Percentiles rank a stretch among this genome's conserved stretches.
phyloP scores from a whole-genome alignment of 345 rosid genomes.

The Bruguiera parviflora region DNA sequence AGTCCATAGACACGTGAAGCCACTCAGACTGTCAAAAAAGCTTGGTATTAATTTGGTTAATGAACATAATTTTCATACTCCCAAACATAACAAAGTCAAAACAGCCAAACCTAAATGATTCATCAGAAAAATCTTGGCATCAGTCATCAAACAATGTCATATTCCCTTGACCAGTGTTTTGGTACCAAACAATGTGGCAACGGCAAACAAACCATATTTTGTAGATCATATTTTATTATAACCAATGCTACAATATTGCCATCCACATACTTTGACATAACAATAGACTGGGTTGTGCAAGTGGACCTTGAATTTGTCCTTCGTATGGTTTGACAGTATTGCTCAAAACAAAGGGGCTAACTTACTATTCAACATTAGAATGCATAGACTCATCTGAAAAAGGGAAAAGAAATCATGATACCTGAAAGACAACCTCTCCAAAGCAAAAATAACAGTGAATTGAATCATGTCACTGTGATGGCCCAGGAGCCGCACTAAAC shows the following conservation, averaged over 20 bases:
- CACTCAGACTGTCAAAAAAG: neutral
- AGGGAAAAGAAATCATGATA: constrained; percentile 17
- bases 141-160: neutral
- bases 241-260: neutral
- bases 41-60: neutral
- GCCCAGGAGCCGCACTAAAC: constrained; percentile 62
- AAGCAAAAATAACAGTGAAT: constrained; percentile 49
- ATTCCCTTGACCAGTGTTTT: neutral
- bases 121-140: no score
- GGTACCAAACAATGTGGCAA: neutral
- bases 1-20: neutral
- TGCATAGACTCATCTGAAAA: neutral
- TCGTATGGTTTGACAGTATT: neutral
- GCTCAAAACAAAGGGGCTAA: neutral
- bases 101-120: no score
- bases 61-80: neutral
- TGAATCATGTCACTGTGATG: constrained; percentile 50
- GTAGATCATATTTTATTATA: no score
- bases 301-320: neutral
- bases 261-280: neutral
- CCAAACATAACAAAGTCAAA: neutral
- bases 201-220: neutral
- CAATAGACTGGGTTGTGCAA: neutral
- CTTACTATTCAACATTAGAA: neutral
- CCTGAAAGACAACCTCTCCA: constrained; percentile 81